Evolutionary conservation across 805 yeast genomes (phyloP), one percentile per base, ranked within the genome.

Genomic region (Ogataea glucozyma): DNA sequence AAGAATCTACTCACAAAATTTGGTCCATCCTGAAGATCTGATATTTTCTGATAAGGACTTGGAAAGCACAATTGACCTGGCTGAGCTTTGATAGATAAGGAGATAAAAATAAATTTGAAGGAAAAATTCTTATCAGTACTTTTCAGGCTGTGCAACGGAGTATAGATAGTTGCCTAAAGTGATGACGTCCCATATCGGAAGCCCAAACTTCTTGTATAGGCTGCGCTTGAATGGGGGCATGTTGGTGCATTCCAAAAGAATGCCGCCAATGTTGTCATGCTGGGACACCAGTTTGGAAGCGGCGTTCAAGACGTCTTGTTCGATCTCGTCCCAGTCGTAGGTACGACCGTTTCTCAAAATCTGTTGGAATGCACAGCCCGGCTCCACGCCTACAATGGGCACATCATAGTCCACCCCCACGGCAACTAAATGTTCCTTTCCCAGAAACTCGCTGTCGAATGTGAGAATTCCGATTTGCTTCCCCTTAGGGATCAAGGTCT

Each of bases 191-290:
- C 56, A 62, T 4, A 62, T 58, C 4, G 66, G 65, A 8, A 61
- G 40, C 3, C 58, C 60, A 5, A 57, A 51, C 20, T 48, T 55
- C 20, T 23, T 27, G 11, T 61, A 29, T 13, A 38, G 8, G 35
- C 34, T 29, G 27, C 17, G 32, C 14, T 40, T 49, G 23, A 48
- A 54, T 19, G 65, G 66, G 17, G 64, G 65, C 62, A 64, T 62
- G 35, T 62, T 62, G 6, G 65, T 58, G 43, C 68, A 61, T 40
- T 61, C 67, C 40, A 62, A 51, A 6, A 62, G 60, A 34, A 62
- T 52, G 1, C 54, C 65, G 9, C 61, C 57, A 14, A 62, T 50
- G 9, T 46, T 31, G 11, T 50, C 47, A 7, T 50, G 43, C 7
- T 46, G 46, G 4, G 42, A 44, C 1, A 62, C 4, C 9, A 60